Conservation (phyloP, 352 stramenopile genomes). For the Phytopythium aichiense region DNA sequence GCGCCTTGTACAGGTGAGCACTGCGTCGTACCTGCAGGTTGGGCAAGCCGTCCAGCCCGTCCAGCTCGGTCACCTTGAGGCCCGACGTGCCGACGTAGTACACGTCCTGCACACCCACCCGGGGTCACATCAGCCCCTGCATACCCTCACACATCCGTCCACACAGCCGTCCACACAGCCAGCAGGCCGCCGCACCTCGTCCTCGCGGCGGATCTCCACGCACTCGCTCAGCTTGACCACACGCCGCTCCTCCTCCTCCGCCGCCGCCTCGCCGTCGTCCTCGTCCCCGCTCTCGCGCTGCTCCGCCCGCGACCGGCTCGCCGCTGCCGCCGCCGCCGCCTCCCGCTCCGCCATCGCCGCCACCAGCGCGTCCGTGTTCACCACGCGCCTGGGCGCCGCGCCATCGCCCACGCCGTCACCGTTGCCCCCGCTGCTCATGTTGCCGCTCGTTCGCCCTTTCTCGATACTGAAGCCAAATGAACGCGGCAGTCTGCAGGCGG, state of each 20-base stretch:
- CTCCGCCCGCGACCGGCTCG: background rate
- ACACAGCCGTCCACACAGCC: background rate
- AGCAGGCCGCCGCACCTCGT: conserved; percentile 25
- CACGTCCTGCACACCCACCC: conserved; percentile 37
- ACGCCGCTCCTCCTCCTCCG: conserved; percentile 21
- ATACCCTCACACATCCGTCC: background rate
- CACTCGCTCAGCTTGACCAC: conserved; percentile 62
- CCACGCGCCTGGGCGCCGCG: conserved; percentile 19
- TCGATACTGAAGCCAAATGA: background rate
- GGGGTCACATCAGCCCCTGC: background rate
- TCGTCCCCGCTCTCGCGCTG: conserved; percentile 8
- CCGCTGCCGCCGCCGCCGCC: background rate
- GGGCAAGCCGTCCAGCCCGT: conserved; percentile 48
- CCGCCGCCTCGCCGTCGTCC: conserved; percentile 12
- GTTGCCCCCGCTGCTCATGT: background rate
- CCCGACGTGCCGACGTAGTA: conserved; percentile 81
- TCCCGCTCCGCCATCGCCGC: conserved; percentile 26
- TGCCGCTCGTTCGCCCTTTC: background rate
- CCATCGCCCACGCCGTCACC: background rate
- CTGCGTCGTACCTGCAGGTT: conserved; percentile 31
- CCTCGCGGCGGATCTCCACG: conserved; percentile 48
- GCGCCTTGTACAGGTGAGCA: background rate
- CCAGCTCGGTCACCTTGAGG: conserved; percentile 69
- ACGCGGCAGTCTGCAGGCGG: background rate
- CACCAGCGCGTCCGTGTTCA: conserved; percentile 35